A percentile compares a stretch with the other conserved stretches of the same genome.
phyloP scores from a whole-genome alignment of 1,284 basidiomycete species.

The Vanrija pseudolonga region DNA sequence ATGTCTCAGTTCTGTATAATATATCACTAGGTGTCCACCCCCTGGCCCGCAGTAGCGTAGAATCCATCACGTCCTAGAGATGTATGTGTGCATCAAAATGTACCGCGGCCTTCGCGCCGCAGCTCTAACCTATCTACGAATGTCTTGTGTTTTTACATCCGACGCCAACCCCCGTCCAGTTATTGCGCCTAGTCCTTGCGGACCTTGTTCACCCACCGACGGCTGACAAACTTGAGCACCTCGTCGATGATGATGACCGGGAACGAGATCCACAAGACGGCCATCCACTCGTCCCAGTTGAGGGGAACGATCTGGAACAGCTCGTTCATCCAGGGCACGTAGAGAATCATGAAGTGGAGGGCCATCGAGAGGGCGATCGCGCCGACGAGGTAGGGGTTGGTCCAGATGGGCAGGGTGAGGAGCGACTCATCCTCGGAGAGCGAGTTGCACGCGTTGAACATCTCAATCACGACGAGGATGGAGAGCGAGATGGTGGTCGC shows the following conservation, averaged over 20 bases:
- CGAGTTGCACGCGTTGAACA: constrained; percentile 99
- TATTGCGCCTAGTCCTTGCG: no score
- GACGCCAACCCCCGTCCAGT: no score
- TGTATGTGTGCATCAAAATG: no score
- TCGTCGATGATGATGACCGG: constrained; percentile 92
- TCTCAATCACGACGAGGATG: constrained; percentile 69
- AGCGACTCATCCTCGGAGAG: constrained; percentile 96
- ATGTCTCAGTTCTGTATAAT: no score
- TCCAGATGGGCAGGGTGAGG: constrained; percentile 83
- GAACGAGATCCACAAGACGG: constrained; percentile 81
- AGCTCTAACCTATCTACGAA: no score
- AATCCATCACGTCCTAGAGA: no score
- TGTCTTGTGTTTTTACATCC: no score
- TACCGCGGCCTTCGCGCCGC: no score
- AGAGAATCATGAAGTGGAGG: constrained; percentile 89
- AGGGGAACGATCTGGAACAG: constrained; percentile 88
- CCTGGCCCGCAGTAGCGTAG: no score
- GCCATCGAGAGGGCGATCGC: constrained; percentile 86
- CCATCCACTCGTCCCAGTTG: constrained; percentile 90
- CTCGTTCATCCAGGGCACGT: constrained; percentile 89
- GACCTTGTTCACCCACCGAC: constrained; percentile 45
- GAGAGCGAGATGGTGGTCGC: constrained; percentile 95
- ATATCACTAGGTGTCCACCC: no score
- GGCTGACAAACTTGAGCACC: constrained; percentile 77
- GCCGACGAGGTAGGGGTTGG: constrained; percentile 83